A percentile compares a stretch with the other conserved stretches of the same genome.
These are phyloP conservation scores for Hemerocallis citrina DNA, from an alignment of 106 monocot genomes.

Conservation along the genomic window DNA sequence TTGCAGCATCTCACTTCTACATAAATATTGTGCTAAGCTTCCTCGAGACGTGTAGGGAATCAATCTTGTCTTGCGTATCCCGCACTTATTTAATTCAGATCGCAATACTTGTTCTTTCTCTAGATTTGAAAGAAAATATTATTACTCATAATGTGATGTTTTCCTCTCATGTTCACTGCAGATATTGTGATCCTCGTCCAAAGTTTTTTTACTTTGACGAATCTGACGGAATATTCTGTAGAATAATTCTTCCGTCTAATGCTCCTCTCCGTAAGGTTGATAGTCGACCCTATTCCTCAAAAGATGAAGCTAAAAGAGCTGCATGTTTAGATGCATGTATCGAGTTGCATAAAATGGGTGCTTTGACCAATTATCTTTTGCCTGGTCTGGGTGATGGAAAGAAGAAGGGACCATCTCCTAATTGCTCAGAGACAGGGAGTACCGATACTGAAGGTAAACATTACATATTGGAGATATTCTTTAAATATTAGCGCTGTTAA, in stretches of 20 bases:
- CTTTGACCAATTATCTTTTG: slow-evolving; percentile 81
- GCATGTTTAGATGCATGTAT: slow-evolving; percentile 81
- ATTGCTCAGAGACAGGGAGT: slow-evolving; percentile 10
- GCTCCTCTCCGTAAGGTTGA: slow-evolving; percentile 76
- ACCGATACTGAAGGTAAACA: slow-evolving; percentile 36
- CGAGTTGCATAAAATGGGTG: slow-evolving; percentile 60
- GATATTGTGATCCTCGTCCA: slow-evolving; percentile 69
- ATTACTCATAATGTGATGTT: neutral
- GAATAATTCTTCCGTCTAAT: slow-evolving; percentile 84
- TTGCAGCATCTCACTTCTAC: slow-evolving; percentile 79
- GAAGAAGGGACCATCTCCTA: slow-evolving; percentile 12
- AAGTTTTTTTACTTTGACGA: slow-evolving; percentile 65
- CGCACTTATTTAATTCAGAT: neutral
- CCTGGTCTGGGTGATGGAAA: slow-evolving; percentile 34
- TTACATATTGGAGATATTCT: neutral
- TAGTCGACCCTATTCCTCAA: slow-evolving; percentile 52
- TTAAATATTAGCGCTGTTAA: neutral
- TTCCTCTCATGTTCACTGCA: slow-evolving; percentile 18
- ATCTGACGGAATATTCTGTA: slow-evolving; percentile 51
- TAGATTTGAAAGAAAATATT: too few species aligned
- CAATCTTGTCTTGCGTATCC: neutral
- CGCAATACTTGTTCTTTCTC: neutral
- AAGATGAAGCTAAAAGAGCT: slow-evolving; percentile 85
- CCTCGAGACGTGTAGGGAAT: slow-evolving; percentile 60
- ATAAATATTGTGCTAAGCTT: slow-evolving; percentile 79